Conservation (phyloP, 2,329 filamentous ascomycete species). For the Diatrype stigma region DNA sequence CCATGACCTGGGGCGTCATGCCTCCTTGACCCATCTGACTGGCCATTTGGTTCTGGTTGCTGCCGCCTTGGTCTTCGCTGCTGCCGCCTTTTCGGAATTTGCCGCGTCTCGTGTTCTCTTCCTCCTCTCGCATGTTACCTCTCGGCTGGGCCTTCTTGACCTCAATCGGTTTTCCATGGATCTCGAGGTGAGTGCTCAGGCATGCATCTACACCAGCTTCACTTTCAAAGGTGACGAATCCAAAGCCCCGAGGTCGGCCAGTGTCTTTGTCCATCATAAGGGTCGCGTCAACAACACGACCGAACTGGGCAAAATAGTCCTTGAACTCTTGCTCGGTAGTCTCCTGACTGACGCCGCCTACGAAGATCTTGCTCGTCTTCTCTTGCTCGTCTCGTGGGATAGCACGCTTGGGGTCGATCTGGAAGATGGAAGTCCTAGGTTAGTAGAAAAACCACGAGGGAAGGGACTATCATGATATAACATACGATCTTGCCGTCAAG, state of each 20-base stretch:
- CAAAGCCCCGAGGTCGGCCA: slow-evolving; percentile 91
- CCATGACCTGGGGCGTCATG: slow-evolving; percentile 97
- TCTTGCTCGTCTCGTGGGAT: slow-evolving; percentile 98
- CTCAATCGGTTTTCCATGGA: slow-evolving; percentile 93
- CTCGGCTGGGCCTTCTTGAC: slow-evolving; percentile 97
- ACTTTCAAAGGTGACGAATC: slow-evolving; percentile 96
- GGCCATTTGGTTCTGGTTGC: slow-evolving; percentile 24
- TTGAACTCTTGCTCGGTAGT: slow-evolving; percentile 95
- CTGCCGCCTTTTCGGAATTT: slow-evolving; percentile 56
- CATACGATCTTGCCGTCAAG: slow-evolving; percentile 97
- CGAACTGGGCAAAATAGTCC: slow-evolving; percentile 95
- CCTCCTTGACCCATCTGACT: slow-evolving; percentile 34
- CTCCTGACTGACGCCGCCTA: slow-evolving; percentile 95
- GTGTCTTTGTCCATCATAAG: slow-evolving; percentile 99
- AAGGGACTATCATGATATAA: slow-evolving; percentile 11
- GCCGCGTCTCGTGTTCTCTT: slow-evolving; percentile 62
- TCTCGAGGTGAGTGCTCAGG: slow-evolving; percentile 78
- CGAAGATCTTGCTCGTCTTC: slow-evolving; percentile 97
- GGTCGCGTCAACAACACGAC: slow-evolving; percentile 91
- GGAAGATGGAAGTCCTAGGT: slow-evolving; percentile 15
- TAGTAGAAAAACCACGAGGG: not conserved
- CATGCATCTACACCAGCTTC: slow-evolving; percentile 93
- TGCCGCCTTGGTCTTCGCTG: slow-evolving; percentile 33
- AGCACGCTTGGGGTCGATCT: slow-evolving; percentile 98
- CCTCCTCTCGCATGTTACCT: slow-evolving; percentile 89